Evolutionary conservation across 1,284 basidiomycete species (phyloP).

Genomic region (Naganishia albida): DNA sequence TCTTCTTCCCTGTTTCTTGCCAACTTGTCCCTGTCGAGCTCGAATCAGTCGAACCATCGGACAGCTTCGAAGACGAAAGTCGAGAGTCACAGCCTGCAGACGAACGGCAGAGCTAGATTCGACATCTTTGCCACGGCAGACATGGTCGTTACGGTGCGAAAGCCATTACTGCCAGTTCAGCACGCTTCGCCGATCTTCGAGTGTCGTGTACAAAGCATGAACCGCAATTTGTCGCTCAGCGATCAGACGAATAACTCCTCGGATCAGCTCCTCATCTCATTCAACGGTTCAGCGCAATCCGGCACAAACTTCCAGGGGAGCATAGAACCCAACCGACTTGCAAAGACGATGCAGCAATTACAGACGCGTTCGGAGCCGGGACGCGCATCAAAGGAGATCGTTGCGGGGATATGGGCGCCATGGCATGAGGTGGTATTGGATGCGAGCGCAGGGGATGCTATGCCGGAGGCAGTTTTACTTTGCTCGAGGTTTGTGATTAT

Average conservation of each 20-base stretch:
- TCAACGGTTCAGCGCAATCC: neutral
- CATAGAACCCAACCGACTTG: slow-evolving; percentile 9
- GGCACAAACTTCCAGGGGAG: neutral
- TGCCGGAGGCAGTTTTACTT: slow-evolving; percentile 11
- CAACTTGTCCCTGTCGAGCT: slow-evolving; percentile 13
- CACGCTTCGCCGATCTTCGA: slow-evolving; percentile 18
- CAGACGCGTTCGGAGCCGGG: neutral
- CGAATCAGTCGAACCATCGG: neutral
- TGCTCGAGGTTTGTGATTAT: slow-evolving; percentile 23
- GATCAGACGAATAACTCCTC: slow-evolving; percentile 6
- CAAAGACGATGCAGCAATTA: slow-evolving; percentile 21
- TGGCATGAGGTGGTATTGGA: slow-evolving; percentile 10
- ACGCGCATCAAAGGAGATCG: slow-evolving; percentile 1
- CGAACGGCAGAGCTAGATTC: neutral
- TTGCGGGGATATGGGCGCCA: slow-evolving; percentile 19
- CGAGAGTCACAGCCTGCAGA: neutral
- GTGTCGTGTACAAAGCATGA: neutral
- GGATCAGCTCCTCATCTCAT: slow-evolving; percentile 12
- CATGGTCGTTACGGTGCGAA: slow-evolving; percentile 6
- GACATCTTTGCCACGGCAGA: slow-evolving; percentile 14
- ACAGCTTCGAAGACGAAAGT: neutral
- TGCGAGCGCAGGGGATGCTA: neutral
- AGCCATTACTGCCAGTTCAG: slow-evolving; percentile 13
- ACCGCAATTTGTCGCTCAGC: neutral
- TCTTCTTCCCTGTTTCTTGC: slow-evolving; percentile 19